These are phyloP conservation scores for Cutaneotrichosporon sp. DNA, from an alignment of 1,284 basidiomycete genomes.

Conservation along the genomic window DNA sequence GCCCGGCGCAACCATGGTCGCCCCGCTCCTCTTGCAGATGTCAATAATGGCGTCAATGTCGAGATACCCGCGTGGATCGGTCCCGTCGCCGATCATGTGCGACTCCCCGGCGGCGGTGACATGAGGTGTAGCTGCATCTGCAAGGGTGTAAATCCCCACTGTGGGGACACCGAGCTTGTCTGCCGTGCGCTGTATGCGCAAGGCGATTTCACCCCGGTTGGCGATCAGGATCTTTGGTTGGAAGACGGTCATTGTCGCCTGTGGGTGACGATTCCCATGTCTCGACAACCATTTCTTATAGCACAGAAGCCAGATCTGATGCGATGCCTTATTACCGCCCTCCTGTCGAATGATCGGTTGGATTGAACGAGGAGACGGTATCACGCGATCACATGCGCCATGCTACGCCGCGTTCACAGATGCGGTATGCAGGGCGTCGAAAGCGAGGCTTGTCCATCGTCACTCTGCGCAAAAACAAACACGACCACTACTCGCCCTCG, in stretches of 20 bases:
- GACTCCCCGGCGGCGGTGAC: constrained; percentile 51
- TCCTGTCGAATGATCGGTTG: too few relatives aligned
- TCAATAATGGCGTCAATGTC: constrained; percentile 49
- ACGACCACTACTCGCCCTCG: too few relatives aligned
- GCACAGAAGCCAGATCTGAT: too few relatives aligned
- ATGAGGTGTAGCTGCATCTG: constrained; percentile 70
- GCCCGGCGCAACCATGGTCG: constrained; percentile 60
- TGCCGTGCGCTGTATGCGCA: constrained; percentile 82
- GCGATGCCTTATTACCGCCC: too few relatives aligned
- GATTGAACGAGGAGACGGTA: too few relatives aligned
- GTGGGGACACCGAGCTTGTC: constrained; percentile 79
- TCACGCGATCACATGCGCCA: too few relatives aligned
- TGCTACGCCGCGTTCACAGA: too few relatives aligned
- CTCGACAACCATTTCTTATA: too few relatives aligned
- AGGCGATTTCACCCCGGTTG: constrained; percentile 90
- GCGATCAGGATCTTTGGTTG: constrained; percentile 76
- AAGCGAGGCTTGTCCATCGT: too few relatives aligned
- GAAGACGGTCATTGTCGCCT: not conserved
- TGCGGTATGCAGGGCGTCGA: too few relatives aligned
- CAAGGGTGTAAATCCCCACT: constrained; percentile 83
- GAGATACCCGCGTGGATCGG: constrained; percentile 52
- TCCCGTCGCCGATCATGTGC: constrained; percentile 41
- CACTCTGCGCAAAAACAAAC: too few relatives aligned
- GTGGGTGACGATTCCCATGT: too few relatives aligned
- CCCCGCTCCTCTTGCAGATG: constrained; percentile 50